A percentile compares a stretch with the other conserved stretches of the same genome.
Conservation (phyloP, 2,329 filamentous ascomycete species). For the Fusarium ramigenum region DNA sequence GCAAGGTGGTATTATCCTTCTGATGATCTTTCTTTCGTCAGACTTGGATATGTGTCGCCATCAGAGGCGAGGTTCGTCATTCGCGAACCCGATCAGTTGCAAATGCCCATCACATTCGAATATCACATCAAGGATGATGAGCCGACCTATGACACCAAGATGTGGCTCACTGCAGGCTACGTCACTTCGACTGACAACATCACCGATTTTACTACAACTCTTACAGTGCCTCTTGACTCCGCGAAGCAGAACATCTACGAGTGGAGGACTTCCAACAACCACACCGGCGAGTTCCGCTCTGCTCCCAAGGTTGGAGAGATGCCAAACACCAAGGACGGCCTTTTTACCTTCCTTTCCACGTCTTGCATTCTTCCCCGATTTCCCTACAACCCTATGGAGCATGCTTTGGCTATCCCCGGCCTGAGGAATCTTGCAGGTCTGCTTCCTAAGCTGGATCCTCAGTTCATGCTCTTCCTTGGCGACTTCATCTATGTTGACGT, state of each 20-base stretch:
- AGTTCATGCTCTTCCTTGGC: constrained; percentile 84
- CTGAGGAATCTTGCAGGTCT: constrained; percentile 79
- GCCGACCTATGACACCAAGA: constrained; percentile 61
- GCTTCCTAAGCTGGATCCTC: constrained; percentile 75
- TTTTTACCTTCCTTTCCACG: constrained; percentile 90
- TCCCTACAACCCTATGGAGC: constrained; percentile 85
- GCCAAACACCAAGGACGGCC: constrained; percentile 68
- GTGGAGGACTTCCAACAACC: constrained; percentile 87
- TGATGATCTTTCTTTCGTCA: constrained; percentile 82
- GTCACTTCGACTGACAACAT: constrained; percentile 74
- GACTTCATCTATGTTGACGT: constrained; percentile 95
- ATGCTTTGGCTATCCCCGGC: constrained; percentile 84
- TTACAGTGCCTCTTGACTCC: constrained; percentile 72
- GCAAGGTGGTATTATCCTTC: constrained; percentile 75
- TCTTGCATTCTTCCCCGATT: constrained; percentile 93
- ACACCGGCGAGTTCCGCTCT: constrained; percentile 82
- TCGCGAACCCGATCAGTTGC: constrained; percentile 79
- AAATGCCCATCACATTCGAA: constrained; percentile 80
- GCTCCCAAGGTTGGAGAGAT: constrained; percentile 75
- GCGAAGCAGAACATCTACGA: constrained; percentile 79
- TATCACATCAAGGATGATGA: constrained; percentile 65
- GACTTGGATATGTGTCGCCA: constrained; percentile 87
- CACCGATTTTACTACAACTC: constrained; percentile 82
- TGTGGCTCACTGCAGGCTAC: constrained; percentile 74
- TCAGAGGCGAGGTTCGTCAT: constrained; percentile 82